Base-by-base conservation (phyloP, 768 basidiomycete species). In the Hypsizygus marmoreus region DNA sequence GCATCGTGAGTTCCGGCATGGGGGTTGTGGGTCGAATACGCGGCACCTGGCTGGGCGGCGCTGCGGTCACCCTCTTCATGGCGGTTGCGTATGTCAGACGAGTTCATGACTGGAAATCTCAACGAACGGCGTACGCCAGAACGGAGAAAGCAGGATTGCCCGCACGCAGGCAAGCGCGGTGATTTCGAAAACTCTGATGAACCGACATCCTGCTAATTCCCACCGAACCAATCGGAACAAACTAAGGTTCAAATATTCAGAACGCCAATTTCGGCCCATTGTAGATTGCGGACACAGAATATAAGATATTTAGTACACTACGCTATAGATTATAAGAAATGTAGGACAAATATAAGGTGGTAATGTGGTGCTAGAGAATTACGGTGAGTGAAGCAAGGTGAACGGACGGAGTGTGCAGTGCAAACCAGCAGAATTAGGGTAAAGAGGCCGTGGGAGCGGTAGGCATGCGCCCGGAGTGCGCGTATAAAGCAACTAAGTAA, bases 171-270 rank as follows among this genome's bases (percentile, higher is more conserved):
- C 74, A 74, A 76, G 74, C 76, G 81, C 82, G 82, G 82, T 79
- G 78, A 74, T 74, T 80, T 74, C 76, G 74, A 74, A 71, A 74
- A 69, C 61, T 65, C 64, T 73, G 74, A 74, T 76, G 72, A 65
- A 69, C 73, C 74, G 72, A 75, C 65, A 68, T 60, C 45, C 67
- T 60, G 59, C 61, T 65, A 68, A 71, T 68, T 73, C 72, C 71
- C 73, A 80, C 80, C 81, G 81, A 79, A 52, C 78, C 81, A 81
- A 81, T 81, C 81, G 80, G 81, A 79, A 73, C 67, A 70, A 70
- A 60, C 54, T 65, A 66, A 68, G 65, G 67, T 66, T 53, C 67
- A 61, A 57, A 58, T 54, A 56, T 26, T 49, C 48, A 20, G 32
- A 45, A 54, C 28, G 48, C 53, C 49, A 52, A 49, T 47, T 53